These are phyloP conservation scores for Candida methanosorbosa DNA, from an alignment of 805 yeast genomes.

Conservation along the genomic window DNA sequence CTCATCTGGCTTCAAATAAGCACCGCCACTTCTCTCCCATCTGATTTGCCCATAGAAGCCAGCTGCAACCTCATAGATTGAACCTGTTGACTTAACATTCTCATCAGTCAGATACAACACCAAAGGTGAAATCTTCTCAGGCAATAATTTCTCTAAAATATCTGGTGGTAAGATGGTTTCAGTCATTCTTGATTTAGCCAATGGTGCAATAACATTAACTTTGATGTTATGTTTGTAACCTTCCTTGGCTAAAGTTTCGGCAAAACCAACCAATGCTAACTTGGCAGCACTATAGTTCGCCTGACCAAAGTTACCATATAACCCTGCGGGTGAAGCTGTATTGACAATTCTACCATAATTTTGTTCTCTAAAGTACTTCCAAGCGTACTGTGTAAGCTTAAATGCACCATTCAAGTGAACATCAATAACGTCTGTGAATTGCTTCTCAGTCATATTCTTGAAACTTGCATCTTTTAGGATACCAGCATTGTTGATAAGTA, in stretches of 20 bases:
- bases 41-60: slow-evolving; percentile 87
- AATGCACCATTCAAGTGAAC: slow-evolving; percentile 91
- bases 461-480: slow-evolving; percentile 82
- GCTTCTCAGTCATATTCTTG: slow-evolving; percentile 76
- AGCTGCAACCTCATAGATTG: slow-evolving; percentile 88
- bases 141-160: slow-evolving; percentile 67
- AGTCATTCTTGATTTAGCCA: slow-evolving; percentile 95
- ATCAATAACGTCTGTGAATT: slow-evolving; percentile 69
- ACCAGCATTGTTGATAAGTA: slow-evolving; percentile 91
- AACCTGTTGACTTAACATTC: slow-evolving; percentile 51
- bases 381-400: slow-evolving; percentile 78
- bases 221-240: slow-evolving; percentile 78
- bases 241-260: slow-evolving; percentile 93
- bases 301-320: slow-evolving; percentile 96
- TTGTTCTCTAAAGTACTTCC: slow-evolving; percentile 84
- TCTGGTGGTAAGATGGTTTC: slow-evolving; percentile 84
- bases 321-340: slow-evolving; percentile 97
- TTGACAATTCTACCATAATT: slow-evolving; percentile 82
- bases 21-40: slow-evolving; percentile 92
- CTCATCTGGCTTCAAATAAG: slow-evolving; percentile 68
- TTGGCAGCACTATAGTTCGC: slow-evolving; percentile 93
- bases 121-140: slow-evolving; percentile 88
- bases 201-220: slow-evolving; percentile 85
- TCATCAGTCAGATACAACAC: slow-evolving; percentile 76
- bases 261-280: slow-evolving; percentile 79